Base-by-base conservation (phyloP, 2,329 filamentous ascomycete genomes). In the Calonectria henricotiae region DNA sequence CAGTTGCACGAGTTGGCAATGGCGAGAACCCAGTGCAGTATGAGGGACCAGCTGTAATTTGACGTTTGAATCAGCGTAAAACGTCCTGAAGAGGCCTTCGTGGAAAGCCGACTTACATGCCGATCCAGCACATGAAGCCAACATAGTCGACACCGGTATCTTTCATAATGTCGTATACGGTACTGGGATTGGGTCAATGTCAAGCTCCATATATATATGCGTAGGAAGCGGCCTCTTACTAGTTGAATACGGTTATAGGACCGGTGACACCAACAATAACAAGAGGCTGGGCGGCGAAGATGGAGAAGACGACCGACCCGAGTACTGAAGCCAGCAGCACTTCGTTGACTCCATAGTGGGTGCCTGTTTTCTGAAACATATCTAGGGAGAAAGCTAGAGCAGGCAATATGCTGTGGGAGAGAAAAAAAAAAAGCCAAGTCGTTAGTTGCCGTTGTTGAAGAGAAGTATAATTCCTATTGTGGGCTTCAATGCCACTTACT, bases 201-300 rank as follows among this genome's bases (percentile, higher is more conserved):
- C 23, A 15, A 41, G 43, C 25, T 17, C 27, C 27, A 37, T 17
- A 32, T 2, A 49, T 17, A 12, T 41, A 23, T 23, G 3, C n/a
- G n/a, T 12, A 12, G 41, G n/a, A 58, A 39, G 25, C 12, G 20
- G 51, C 37, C 12, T 39, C 87, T 47, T 80, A 90, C 89, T 97
- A 97, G 80, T 97, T 97, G 80, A 97, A 97, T 32, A 97, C 94
- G 17, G 95, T 97, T 68, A 98, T 97, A 4, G 94, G 94, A 83
- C 93, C 93, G 12, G 94, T 97, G 2, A 98, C 94, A 25, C 95
- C 95, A 25, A 98, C 95, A 80, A 98, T 97, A 65, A 96, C 94
- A 68, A 98, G 84, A 7, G 95, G 95, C 79, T 98, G 95, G 30
- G 93, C 94, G 8, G 94, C 92, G 71, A 94, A 88, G 1, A 97